These are phyloP conservation scores for Microstroma glucosiphilum DNA, from an alignment of 1,284 basidiomycete species.

Conservation along the genomic window DNA sequence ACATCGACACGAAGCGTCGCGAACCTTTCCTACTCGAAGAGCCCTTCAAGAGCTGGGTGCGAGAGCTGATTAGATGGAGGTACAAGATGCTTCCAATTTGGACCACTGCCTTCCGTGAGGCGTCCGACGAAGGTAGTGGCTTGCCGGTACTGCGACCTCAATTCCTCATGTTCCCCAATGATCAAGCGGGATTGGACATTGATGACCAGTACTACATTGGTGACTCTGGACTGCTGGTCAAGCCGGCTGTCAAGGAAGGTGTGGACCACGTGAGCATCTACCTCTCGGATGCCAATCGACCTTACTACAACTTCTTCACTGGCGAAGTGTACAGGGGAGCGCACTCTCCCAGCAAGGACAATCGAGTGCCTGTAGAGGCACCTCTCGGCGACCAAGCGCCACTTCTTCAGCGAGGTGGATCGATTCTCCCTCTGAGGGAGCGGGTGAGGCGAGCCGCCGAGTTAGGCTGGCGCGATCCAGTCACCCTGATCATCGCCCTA, in stretches of 20 bases:
- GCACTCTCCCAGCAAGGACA: constrained; percentile 54
- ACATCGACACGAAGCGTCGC: constrained; percentile 93
- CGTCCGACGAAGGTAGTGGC: constrained; percentile 27
- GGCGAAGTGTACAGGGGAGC: constrained; percentile 57
- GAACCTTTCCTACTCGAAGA: constrained; percentile 90
- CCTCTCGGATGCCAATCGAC: constrained; percentile 78
- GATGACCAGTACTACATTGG: constrained; percentile 95
- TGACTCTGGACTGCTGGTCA: constrained; percentile 78
- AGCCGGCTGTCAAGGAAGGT: constrained; percentile 76
- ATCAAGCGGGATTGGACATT: constrained; percentile 72
- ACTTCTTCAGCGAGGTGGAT: constrained; percentile 83
- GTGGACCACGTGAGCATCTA: constrained; percentile 70
- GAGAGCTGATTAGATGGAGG: constrained; percentile 72
- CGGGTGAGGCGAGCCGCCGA: constrained; percentile 77
- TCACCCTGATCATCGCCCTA: constrained; percentile 81
- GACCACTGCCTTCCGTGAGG: constrained; percentile 80
- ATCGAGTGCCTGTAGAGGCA: constrained; percentile 61
- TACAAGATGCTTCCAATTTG: constrained; percentile 85
- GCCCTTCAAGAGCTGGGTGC: constrained; percentile 74
- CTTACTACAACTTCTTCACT: constrained; percentile 89
- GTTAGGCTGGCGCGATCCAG: constrained; percentile 84
- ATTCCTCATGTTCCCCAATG: constrained; percentile 84
- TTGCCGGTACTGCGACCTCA: constrained; percentile 61
- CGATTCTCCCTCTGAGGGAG: constrained; percentile 78
- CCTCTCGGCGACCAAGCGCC: constrained; percentile 62